Evolutionary conservation across 768 basidiomycete species (phyloP), one percentile per base, ranked within the genome.

Genomic region (Suillus hirtellus): DNA sequence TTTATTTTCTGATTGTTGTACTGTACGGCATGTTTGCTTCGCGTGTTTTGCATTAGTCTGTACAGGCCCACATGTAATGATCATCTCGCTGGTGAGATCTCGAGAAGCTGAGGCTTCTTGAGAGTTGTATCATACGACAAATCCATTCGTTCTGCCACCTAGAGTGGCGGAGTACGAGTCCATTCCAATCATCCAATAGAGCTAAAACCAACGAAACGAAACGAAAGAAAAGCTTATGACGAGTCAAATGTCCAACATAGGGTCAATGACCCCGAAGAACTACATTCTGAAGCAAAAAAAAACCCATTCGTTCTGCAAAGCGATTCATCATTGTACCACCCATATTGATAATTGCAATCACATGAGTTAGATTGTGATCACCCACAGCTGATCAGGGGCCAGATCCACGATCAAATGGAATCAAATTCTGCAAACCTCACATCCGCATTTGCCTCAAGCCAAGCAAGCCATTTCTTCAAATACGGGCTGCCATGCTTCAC

Each of bases 371-470:
- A 50, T 27, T 9, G 14, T 49, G 24, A 15, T 49, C 44, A 24
- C 24, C 21, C 46, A 11, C n/a, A 11, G 46, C 21, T 47, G 11
- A 47, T 24, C 14, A 38, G 37, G 24, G 12, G 14, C 15, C 17
- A 58, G 40, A n/a, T 3, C n/a, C 38, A 27, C 24, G 10, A 27
- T 58, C n/a, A 58, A 21, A 43, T 59, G 70, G 72, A 88, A 44
- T 88, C 86, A 27, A 84, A 70, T 4, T 89, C 94, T 1, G 90
- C 92, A 75, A 89, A 97, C 67, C 92, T 85, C 19, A 99, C 89
- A 71, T 98, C 96, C 24, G 94, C 95, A 69, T 96, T 87, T 9
- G 81, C 81, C 67, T 99, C 96, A 14, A 99, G 76, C 93, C 95
- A 99, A 3, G 80, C 78, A 68, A 97, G 84, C 97, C 97, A 99